Evolutionary conservation across 1,139 yeast genomes (phyloP), one percentile per base, ranked within the genome.

Genomic region (Candida labiduridarum): DNA sequence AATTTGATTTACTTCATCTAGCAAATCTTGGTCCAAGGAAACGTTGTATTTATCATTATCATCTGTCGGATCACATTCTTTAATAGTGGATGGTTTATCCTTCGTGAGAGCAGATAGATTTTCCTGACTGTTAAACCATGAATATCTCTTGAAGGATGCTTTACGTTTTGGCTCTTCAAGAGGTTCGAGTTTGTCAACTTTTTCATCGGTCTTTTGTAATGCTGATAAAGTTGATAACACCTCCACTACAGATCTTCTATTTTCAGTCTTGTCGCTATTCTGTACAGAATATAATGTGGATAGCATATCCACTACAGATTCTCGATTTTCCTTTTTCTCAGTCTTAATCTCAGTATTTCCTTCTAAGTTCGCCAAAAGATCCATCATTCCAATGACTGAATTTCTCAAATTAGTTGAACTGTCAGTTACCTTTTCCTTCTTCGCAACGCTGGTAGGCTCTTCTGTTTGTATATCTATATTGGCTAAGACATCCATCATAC

Each of bases 1-100:
- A 2, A 83, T 65, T 44, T 67, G 75, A 57, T 84, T 82, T 25
- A 80, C 72, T 62, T 82, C 87, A 58, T 82, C 87, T 6, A 82
- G 55, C 4, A 69, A 53, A 39, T 74, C 79, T 41, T 71, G 68
- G 49, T 75, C 78, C 36, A 70, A 53, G 1, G 62, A 61, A 44
- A 52, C 51, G 45, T n/a, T 59, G 52, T 41, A 50, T 50, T 36
- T 34, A 5, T 44, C 46, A 31, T 42, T 44, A 15, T 44, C 53
- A 40, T 50, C 53, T 10, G 53, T 50, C 7, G 51, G 53, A 31
- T 50, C 53, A 22, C 42, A 45, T 19, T 45, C 47, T 31, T 45
- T 45, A 9, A 45, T 22, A 2, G 42, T 25, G 22, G 48, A 22
- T 11, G 41, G 14, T 38, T 47, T 39, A 39, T 35, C 27, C 27